Conservation (phyloP, 129 eudicot genomes). For the Solidago caesia region DNA sequence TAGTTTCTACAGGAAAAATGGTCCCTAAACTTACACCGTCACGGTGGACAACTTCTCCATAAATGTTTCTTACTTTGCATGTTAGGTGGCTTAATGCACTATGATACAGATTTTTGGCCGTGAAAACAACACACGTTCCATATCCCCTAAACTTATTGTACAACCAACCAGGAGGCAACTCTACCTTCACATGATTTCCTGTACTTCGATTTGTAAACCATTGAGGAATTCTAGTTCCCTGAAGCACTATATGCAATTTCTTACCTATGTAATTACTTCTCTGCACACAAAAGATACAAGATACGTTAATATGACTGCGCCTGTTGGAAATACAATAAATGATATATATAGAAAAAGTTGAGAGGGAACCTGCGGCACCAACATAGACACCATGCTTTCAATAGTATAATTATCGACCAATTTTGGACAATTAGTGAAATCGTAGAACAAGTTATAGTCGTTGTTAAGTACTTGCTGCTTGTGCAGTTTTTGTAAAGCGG, state of each 20-base stretch:
- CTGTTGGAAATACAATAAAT: not conserved
- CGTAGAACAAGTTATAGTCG: not conserved
- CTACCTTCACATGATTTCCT: constrained; percentile 6
- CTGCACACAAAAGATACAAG: constrained; percentile 1
- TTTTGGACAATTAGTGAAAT: constrained; percentile 12
- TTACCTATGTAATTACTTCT: not conserved
- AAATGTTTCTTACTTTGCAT: not conserved
- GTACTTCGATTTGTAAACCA: constrained; percentile 12
- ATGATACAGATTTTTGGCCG: not conserved
- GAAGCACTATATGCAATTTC: not conserved
- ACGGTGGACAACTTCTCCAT: not conserved
- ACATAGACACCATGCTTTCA: constrained; percentile 9
- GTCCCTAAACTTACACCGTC: not conserved
- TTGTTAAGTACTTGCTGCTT: not conserved
- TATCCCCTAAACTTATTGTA: constrained; percentile 9
- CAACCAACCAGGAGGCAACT: not conserved
- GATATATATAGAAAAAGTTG: not conserved
- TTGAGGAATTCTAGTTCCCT: constrained; percentile 3
- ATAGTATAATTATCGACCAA: not conserved
- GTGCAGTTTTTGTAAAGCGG: not conserved
- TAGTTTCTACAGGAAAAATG: not conserved
- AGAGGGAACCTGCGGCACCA: constrained; percentile 6
- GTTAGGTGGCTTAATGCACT: constrained; percentile 3
- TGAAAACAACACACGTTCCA: constrained; percentile 4
- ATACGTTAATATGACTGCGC: not conserved